A percentile compares a stretch with the other conserved stretches of the same genome.
Conservation (phyloP, 495 filamentous ascomycete species). For the Penicillium pancosmium region DNA sequence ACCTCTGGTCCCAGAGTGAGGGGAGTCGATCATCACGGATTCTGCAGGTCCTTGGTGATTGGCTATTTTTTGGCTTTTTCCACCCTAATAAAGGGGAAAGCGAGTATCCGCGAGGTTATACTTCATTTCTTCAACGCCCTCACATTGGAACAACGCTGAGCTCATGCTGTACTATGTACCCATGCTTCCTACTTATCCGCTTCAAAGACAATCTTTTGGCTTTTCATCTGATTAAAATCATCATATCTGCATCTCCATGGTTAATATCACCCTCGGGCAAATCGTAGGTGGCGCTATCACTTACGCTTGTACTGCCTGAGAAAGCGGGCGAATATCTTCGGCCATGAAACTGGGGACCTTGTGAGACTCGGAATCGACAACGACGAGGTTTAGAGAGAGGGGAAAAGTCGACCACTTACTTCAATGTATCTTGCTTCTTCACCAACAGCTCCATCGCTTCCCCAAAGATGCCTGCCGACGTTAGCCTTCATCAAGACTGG, state of each 20-base stretch:
- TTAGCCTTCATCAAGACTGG: conserved; percentile 2
- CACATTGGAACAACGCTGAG: no score
- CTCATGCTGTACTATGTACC: no score
- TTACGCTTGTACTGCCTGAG: conserved; percentile 39
- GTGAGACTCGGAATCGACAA: conserved; percentile 18
- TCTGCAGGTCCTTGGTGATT: no score
- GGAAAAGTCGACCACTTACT: conserved; percentile 24
- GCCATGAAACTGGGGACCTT: conserved; percentile 34
- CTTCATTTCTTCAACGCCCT: no score
- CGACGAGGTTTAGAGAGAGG: background rate
- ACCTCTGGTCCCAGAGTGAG: no score
- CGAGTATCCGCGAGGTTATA: no score
- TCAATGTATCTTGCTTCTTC: conserved; percentile 43
- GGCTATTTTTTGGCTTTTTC: no score
- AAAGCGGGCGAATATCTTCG: conserved; percentile 40
- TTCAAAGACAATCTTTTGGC: conserved; percentile 43
- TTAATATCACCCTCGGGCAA: background rate
- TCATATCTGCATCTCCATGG: conserved; percentile 24
- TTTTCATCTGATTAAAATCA: conserved; percentile 41
- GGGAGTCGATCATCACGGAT: no score
- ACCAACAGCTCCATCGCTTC: conserved; percentile 71
- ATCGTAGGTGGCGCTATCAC: conserved; percentile 1
- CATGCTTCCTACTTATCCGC: conserved; percentile 26
- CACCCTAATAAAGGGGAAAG: no score
- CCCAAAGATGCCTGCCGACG: conserved; percentile 36